Evolutionary conservation across 1,284 basidiomycete genomes (phyloP).

Genomic region (Irpex sp.): DNA sequence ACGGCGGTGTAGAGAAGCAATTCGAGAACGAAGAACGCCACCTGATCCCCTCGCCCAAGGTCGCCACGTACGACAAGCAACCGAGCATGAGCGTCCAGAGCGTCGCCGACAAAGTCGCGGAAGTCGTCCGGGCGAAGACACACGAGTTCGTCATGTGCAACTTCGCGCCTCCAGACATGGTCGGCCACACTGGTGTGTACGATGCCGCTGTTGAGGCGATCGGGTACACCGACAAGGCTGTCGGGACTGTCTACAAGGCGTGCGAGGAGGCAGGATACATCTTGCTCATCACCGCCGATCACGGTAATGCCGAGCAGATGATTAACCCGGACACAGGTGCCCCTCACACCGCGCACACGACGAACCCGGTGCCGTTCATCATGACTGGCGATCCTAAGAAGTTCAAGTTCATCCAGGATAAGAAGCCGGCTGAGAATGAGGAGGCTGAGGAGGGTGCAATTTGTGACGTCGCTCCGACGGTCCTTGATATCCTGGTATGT

Average conservation of each 20-base stretch:
- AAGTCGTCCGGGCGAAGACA: constrained; percentile 66
- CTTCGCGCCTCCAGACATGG: constrained; percentile 95
- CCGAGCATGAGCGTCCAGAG: constrained; percentile 85
- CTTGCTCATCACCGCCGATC: constrained; percentile 86
- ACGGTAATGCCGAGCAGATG: constrained; percentile 94
- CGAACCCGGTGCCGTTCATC: constrained; percentile 83
- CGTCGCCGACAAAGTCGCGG: constrained; percentile 87
- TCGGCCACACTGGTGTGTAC: constrained; percentile 87
- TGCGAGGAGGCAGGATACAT: constrained; percentile 83
- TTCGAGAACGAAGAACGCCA: constrained; percentile 80
- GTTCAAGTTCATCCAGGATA: constrained; percentile 43
- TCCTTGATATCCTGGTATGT: constrained; percentile 69
- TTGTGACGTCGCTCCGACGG: constrained; percentile 86
- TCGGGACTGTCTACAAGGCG: constrained; percentile 81
- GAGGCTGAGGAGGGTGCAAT: constrained; percentile 66
- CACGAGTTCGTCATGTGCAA: constrained; percentile 94
- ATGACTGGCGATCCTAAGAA: constrained; percentile 58
- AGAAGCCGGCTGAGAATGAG: constrained; percentile 45
- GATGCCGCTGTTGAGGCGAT: constrained; percentile 88
- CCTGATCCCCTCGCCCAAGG: constrained; percentile 88
- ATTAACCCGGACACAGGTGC: constrained; percentile 77
- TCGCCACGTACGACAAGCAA: constrained; percentile 85
- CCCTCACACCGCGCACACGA: constrained; percentile 84
- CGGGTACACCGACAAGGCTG: constrained; percentile 79
- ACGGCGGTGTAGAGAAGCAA: constrained; percentile 90